Evolutionary conservation across 1,139 yeast species (phyloP).

Genomic region (Arxiozyma slooffiae): DNA sequence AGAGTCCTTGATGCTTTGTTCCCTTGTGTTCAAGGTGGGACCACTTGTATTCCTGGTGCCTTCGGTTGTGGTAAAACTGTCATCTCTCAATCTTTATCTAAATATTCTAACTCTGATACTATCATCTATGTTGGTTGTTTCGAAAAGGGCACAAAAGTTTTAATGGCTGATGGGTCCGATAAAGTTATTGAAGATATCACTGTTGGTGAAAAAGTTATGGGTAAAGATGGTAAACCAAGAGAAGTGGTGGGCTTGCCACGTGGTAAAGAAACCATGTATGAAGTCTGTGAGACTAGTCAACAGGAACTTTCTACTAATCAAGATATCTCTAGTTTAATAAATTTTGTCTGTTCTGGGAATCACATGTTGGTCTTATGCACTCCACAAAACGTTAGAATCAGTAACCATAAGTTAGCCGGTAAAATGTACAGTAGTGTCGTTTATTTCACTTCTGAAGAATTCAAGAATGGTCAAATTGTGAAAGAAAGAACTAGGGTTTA

Average conservation of each 20-base stretch:
- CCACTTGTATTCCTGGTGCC: slow-evolving; percentile 99
- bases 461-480: slow-evolving; percentile 12
- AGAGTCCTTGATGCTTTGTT: slow-evolving; percentile 94
- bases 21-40: slow-evolving; percentile 99
- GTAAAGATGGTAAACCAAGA: slow-evolving; percentile 37
- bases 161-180: slow-evolving; percentile 37
- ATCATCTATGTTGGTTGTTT: slow-evolving; percentile 84
- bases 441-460: slow-evolving; percentile 21
- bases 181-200: slow-evolving; percentile 31
- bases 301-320: slow-evolving; percentile 3
- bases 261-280: slow-evolving; percentile 35
- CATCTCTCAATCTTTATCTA: slow-evolving; percentile 93
- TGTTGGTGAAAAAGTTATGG: slow-evolving; percentile 37
- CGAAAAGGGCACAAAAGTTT: slow-evolving; percentile 33
- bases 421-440: slow-evolving; percentile 16
- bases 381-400: slow-evolving; percentile 4
- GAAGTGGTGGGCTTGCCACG: slow-evolving; percentile 36
- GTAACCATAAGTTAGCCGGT: slow-evolving; percentile 8
- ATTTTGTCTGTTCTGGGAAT: slow-evolving; percentile 30
- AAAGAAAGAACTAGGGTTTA: slow-evolving; percentile 11
- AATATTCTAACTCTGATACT: slow-evolving; percentile 92
- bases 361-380: slow-evolving; percentile 25
- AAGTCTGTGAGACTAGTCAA: slow-evolving; percentile 22
- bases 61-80: slow-evolving; percentile 99
- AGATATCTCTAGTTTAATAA: slow-evolving; percentile 6